Conservation (phyloP, 306 rosid genomes). For the Fragaria vesca region DNA sequence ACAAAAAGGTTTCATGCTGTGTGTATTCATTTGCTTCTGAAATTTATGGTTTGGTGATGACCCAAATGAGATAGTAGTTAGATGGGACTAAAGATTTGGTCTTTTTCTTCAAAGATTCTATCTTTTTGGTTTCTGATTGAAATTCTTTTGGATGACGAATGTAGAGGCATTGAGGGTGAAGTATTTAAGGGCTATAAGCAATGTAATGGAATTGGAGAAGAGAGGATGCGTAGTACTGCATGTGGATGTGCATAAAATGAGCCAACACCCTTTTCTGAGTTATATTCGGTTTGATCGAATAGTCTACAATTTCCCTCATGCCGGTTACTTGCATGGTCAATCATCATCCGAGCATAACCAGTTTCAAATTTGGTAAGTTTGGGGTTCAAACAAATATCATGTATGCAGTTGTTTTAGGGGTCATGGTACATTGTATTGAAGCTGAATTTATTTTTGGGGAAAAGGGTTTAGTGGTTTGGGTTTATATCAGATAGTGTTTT, state of each 20-base stretch:
- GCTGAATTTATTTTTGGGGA: neutral
- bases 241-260: slow-evolving; percentile 10
- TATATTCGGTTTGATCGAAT: slow-evolving; percentile 9
- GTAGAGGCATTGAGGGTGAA: slow-evolving; percentile 1
- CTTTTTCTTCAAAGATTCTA: neutral
- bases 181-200: slow-evolving; percentile 14
- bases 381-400: neutral
- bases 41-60: neutral
- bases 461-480: neutral
- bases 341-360: neutral
- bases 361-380: slow-evolving; percentile 18
- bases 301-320: slow-evolving; percentile 30
- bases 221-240: slow-evolving; percentile 2
- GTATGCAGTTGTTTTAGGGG: neutral
- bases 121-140: slow-evolving; percentile 6
- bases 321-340: slow-evolving; percentile 19
- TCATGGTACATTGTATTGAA: neutral
- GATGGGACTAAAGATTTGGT: neutral
- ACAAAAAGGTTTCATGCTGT: neutral
- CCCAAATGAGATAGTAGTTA: neutral
- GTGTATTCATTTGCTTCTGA: neutral
- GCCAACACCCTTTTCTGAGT: neutral
- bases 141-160: neutral
- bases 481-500: neutral
- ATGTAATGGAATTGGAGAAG: neutral